Evolutionary conservation across 164 flowering plant genomes (phyloP).

Genomic region (Berberis vulgaris): DNA sequence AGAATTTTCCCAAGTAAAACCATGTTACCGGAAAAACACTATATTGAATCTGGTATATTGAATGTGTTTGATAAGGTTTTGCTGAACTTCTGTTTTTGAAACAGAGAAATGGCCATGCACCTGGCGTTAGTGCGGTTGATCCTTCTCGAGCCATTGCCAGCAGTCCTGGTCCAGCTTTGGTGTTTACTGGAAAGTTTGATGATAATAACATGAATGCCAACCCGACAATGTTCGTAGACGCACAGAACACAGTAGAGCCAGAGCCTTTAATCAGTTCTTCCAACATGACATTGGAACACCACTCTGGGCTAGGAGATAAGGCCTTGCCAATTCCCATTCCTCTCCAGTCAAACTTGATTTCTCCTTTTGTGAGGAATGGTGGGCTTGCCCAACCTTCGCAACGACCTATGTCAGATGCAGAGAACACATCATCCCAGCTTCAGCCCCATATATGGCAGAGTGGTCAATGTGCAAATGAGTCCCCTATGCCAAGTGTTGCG

Average conservation of each 20-base stretch:
- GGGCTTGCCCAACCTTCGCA: slow-evolving; percentile 25
- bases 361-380: slow-evolving; percentile 12
- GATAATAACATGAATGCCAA: slow-evolving; percentile 23
- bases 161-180: slow-evolving; percentile 40
- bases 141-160: slow-evolving; percentile 45
- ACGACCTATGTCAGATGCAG: slow-evolving; percentile 25
- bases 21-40: background rate
- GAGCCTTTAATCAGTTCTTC: slow-evolving; percentile 32
- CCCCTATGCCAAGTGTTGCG: slow-evolving; percentile 25
- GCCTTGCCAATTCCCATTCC: slow-evolving; percentile 31
- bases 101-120: slow-evolving; percentile 84
- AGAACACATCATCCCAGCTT: slow-evolving; percentile 17
- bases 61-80: background rate
- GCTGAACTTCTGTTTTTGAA: background rate
- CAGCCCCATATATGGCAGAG: slow-evolving; percentile 14
- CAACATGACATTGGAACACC: slow-evolving; percentile 25
- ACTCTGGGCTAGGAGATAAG: slow-evolving; percentile 23
- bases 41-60: no score
- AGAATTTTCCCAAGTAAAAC: background rate
- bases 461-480: slow-evolving; percentile 29
- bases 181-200: slow-evolving; percentile 53
- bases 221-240: slow-evolving; percentile 39
- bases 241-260: slow-evolving; percentile 39
- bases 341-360: slow-evolving; percentile 21
- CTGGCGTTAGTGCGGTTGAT: slow-evolving; percentile 42